These are phyloP conservation scores for Rhizopogon salebrosus DNA, from an alignment of 768 basidiomycete genomes.

Conservation along the genomic window DNA sequence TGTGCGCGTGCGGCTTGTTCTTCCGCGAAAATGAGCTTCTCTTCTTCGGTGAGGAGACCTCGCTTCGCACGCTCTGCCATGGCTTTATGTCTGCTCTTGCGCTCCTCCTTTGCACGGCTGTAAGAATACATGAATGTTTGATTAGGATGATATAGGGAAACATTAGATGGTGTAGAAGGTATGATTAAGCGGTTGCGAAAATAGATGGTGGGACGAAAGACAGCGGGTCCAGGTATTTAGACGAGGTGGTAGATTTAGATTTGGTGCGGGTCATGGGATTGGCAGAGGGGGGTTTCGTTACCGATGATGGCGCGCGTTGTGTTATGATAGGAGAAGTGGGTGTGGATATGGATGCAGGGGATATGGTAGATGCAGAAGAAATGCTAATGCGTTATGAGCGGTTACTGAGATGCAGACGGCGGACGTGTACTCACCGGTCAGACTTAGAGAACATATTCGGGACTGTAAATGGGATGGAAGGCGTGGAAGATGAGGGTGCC, in stretches of 20 bases:
- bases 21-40: not conserved
- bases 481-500: constrained; percentile 11
- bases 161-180: not conserved
- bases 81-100: constrained; percentile 44
- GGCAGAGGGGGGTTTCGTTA: constrained; percentile 25
- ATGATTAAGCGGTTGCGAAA: constrained; percentile 57
- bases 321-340: constrained; percentile 19
- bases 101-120: constrained; percentile 73
- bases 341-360: constrained; percentile 13
- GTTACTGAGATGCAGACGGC: constrained; percentile 32
- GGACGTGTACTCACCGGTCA: constrained; percentile 56
- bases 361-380: constrained; percentile 16
- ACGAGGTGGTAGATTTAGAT: not conserved
- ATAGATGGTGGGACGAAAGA: constrained; percentile 66
- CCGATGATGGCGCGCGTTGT: constrained; percentile 24
- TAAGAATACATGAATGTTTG: constrained; percentile 9
- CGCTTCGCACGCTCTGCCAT: not conserved
- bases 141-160: constrained; percentile 18
- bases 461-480: constrained; percentile 10
- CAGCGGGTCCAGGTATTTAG: constrained; percentile 19
- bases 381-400: constrained; percentile 65
- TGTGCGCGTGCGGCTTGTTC: not conserved
- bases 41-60: not conserved
- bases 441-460: constrained; percentile 38
- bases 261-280: not conserved